phyloP scores from a whole-genome alignment of 108 stramenopile genomes.

The Conticribra guillardii region DNA sequence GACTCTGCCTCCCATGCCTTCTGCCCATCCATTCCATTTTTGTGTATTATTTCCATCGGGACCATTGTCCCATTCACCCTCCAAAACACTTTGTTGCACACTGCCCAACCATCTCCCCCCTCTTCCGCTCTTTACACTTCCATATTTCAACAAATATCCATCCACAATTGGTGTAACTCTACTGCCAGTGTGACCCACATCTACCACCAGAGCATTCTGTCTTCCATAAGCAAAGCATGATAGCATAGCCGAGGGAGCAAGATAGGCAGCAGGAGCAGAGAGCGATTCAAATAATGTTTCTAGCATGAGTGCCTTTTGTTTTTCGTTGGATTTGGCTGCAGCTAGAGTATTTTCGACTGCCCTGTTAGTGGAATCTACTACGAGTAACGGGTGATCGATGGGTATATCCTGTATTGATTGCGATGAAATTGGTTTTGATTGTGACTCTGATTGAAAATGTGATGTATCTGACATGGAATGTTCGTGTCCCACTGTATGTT shows the following conservation, averaged over 20 bases:
- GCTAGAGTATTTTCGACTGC: background rate
- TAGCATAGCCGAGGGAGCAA: slow-evolving; percentile 83
- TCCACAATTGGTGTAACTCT: slow-evolving; percentile 84
- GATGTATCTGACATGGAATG: slow-evolving; percentile 3
- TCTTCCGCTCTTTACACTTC: slow-evolving; percentile 71
- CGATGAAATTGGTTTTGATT: slow-evolving; percentile 1
- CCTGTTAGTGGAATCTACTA: slow-evolving; percentile 34
- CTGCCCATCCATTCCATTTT: slow-evolving; percentile 60
- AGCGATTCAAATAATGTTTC: slow-evolving; percentile 81
- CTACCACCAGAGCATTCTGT: slow-evolving; percentile 79
- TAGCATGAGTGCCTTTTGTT: slow-evolving; percentile 58
- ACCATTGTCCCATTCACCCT: slow-evolving; percentile 28
- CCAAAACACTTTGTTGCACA: slow-evolving; percentile 46
- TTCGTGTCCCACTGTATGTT: slow-evolving; percentile 73
- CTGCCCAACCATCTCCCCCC: slow-evolving; percentile 81
- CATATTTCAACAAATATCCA: slow-evolving; percentile 69
- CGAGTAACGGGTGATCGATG: slow-evolving; percentile 47
- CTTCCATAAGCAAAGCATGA: slow-evolving; percentile 82
- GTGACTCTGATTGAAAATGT: slow-evolving; percentile 1
- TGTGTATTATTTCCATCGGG: background rate
- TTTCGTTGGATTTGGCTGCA: slow-evolving; percentile 25
- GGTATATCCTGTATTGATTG: slow-evolving; percentile 6
- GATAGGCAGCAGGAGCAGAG: slow-evolving; percentile 71
- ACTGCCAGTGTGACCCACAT: slow-evolving; percentile 73
- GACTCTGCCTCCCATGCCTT: slow-evolving; percentile 15